Base-by-base conservation (phyloP, 805 yeast genomes). In the Sugiyamaella mastotermitis region DNA sequence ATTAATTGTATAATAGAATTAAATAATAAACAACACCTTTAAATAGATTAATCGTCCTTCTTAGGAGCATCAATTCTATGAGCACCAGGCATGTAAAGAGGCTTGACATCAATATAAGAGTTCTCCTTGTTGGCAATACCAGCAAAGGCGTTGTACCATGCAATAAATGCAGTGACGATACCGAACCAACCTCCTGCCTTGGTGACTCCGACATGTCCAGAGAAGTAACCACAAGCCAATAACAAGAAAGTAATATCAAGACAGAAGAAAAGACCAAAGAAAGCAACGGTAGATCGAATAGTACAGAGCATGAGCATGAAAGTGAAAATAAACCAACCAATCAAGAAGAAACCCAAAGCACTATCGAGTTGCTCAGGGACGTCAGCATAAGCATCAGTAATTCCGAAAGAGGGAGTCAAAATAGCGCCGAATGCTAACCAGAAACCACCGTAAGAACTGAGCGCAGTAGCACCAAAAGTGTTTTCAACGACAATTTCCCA, bases 351-450 rank as follows among this genome's bases (percentile, higher is more conserved):
- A 0, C 82, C 83, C 14, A 78, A 53, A 3, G 81, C 83, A 47
- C 70, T 64, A 21, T 45, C 49, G 19, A 42, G 44, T 17, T 72
- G 57, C 36, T 65, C 62, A 15, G 53, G 55, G 11, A 49, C 53
- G 26, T 57, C 68, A 3, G 52, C 55, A 49, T 78, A 80, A 11
- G 86, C 78, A 3, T 58, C 62, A 19, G 57, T 59, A 41, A 80
- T 75, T 22, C 82, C 82, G 57, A 80, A 81, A 52, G 75, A 70
- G 10, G 69, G 69, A 27, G 79, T 63, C 45, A 71, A 58, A 31
- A 81, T 68, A 1, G 84, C 79, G 22, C 74, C 80, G 51, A 61
- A 81, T 16, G 79, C 61, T 50, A 79, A 53, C 87, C 87, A 80
- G 57, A 80, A 81, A 3, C 79, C 81, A 35, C 87, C 87, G 48